Evolutionary conservation across 352 stramenopile species (phyloP).

Genomic region (Aphanomyces astaci): DNA sequence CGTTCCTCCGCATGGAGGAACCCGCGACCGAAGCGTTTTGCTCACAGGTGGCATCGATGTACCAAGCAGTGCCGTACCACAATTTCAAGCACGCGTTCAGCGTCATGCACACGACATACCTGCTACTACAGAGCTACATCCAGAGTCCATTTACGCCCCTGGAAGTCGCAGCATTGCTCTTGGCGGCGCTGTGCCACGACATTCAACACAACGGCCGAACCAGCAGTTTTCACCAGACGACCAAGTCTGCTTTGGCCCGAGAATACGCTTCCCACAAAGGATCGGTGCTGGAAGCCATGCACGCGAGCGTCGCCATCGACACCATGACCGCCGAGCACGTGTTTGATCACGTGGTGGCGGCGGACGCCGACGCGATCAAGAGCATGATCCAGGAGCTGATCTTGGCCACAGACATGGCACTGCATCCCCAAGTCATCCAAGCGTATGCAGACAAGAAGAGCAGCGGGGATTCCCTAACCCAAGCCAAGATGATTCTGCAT

Average conservation of each 20-base stretch:
- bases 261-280: background rate
- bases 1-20: background rate
- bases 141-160: slow-evolving; percentile 62
- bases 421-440: slow-evolving; percentile 1
- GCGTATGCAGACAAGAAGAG: background rate
- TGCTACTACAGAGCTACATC: slow-evolving; percentile 71
- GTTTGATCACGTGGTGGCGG: background rate
- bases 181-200: slow-evolving; percentile 87
- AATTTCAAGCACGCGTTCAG: slow-evolving; percentile 87
- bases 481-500: slow-evolving; percentile 18
- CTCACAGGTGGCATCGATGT: slow-evolving; percentile 64
- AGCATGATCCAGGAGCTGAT: slow-evolving; percentile 6
- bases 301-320: background rate
- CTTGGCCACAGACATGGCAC: slow-evolving; percentile 17
- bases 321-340: background rate
- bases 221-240: slow-evolving; percentile 65
- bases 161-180: slow-evolving; percentile 74
- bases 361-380: background rate
- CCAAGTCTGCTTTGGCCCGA: background rate
- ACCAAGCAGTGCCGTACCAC: slow-evolving; percentile 85
- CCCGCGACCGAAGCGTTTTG: slow-evolving; percentile 48
- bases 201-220: slow-evolving; percentile 85
- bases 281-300: slow-evolving; percentile 7
- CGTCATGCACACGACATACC: slow-evolving; percentile 78
- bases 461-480: background rate